phyloP scores from a whole-genome alignment of 1,284 basidiomycete genomes.

The Fomitiporia mediterranea region DNA sequence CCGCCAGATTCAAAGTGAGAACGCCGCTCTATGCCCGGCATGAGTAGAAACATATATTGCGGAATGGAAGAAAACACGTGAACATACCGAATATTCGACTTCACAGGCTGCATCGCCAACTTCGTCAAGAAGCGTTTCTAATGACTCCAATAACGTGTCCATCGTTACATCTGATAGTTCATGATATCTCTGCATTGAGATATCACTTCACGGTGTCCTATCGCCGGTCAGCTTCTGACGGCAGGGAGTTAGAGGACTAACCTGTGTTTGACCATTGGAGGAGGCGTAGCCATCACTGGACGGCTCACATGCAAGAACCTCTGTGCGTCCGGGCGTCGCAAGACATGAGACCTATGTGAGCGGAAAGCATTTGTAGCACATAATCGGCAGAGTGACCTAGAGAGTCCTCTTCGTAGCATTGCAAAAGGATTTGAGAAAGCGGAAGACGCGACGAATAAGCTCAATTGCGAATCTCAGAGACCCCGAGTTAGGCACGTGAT shows the following conservation, averaged over 20 bases:
- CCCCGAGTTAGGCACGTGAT: slow-evolving; percentile 1
- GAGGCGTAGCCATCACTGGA: slow-evolving; percentile 28
- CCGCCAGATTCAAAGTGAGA: slow-evolving; percentile 79
- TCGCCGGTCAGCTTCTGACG: slow-evolving; percentile 13
- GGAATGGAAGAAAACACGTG: not conserved
- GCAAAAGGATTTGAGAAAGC: not conserved
- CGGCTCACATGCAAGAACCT: slow-evolving; percentile 11
- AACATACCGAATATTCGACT: slow-evolving; percentile 89
- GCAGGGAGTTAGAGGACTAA: slow-evolving; percentile 16
- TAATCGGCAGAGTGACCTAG: slow-evolving; percentile 5
- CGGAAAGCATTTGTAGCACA: not conserved
- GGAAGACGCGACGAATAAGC: not conserved
- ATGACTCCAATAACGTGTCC: slow-evolving; percentile 72
- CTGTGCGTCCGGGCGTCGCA: not conserved
- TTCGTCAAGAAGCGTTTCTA: slow-evolving; percentile 77
- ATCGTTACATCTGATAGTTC: slow-evolving; percentile 76
- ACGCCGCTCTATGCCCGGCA: slow-evolving; percentile 68
- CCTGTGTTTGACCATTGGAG: slow-evolving; percentile 25
- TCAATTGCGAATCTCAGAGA: not conserved
- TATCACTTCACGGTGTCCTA: slow-evolving; percentile 24
- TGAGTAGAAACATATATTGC: slow-evolving; percentile 4
- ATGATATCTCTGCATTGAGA: slow-evolving; percentile 74
- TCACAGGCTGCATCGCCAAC: slow-evolving; percentile 61
- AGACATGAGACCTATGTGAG: not conserved
- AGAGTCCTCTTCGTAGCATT: slow-evolving; percentile 4